Evolutionary conservation across 1,284 basidiomycete species (phyloP), one percentile per base, ranked within the genome.

Genomic region (Ganoderma sinense): DNA sequence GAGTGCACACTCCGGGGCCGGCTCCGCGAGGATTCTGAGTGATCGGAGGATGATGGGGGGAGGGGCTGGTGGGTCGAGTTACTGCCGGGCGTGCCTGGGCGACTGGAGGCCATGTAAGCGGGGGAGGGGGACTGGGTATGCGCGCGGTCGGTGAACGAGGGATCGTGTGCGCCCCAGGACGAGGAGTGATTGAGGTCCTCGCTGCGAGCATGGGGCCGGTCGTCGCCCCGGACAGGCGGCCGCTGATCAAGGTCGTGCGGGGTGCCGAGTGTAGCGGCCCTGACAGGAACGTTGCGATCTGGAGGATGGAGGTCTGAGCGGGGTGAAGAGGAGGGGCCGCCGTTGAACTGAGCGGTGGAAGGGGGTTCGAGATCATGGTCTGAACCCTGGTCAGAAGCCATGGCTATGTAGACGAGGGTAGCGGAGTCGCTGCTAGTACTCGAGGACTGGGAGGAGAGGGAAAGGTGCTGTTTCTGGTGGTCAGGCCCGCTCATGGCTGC

Each of bases 181-280:
- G 75, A 77, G 23, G 78, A 76, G 79, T 93, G 92, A 78, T 88
- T 91, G 66, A 93, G 82, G 81, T 93, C 91, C 77, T 93, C 91
- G 81, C 91, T 93, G 64, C 84, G 88, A 67, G 89, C 82, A 77
- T 90, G 85, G 59, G 79, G 75, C 67, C 81, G 80, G 75, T 84
- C 75, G 79, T 82, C 81, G 66, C 83, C 74, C 72, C 82, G 78
- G 23, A 13, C 23, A 43, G 69, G 78, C 74, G 83, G 84, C 78
- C 82, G 83, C 73, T 85, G 86, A 80, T 87, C 84, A 69, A 85
- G 82, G 78, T 91, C 89, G 76, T 86, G 79, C 66, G 85, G 76
- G 41, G 84, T 82, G 69, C 86, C 84, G 66, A 87, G 77, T 3
- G 91, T 93, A 56, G 89, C 88, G 7, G 91, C 86, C 80, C 91